phyloP scores from a whole-genome alignment of 164 flowering plant species.

The Liquidambar formosana region DNA sequence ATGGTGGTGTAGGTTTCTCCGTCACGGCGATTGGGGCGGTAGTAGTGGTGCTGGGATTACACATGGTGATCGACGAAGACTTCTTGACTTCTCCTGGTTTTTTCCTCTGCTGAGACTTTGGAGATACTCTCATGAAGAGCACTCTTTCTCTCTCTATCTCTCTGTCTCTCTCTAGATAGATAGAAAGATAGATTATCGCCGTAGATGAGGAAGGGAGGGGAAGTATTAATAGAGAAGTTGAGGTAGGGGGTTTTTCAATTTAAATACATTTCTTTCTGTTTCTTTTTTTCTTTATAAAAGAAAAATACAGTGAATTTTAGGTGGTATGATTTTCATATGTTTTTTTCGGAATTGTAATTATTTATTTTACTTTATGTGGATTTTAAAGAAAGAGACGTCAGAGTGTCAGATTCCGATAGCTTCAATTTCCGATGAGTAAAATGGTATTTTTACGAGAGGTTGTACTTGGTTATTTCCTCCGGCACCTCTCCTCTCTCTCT shows the following conservation, averaged over 20 bases:
- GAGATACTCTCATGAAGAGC: slow-evolving; percentile 25
- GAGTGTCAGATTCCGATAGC: slow-evolving; percentile 15
- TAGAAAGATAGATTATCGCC: slow-evolving; percentile 4
- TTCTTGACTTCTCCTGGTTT: neutral
- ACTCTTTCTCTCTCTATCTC: neutral
- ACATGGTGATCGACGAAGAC: slow-evolving; percentile 29
- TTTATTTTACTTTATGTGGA: neutral
- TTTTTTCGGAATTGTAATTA: neutral
- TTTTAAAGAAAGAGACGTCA: slow-evolving; percentile 19
- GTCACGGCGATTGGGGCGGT: neutral
- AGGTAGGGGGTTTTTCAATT: slow-evolving; percentile 4
- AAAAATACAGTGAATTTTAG: neutral
- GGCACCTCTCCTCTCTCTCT: no score
- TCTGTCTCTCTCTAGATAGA: neutral
- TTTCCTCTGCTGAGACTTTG: slow-evolving; percentile 1
- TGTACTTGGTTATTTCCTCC: neutral
- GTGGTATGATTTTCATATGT: neutral
- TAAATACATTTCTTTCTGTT: neutral
- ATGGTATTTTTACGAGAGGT: slow-evolving; percentile 9
- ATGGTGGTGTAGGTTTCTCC: slow-evolving; percentile 16
- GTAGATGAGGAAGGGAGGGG: neutral
- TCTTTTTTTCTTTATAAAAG: no score
- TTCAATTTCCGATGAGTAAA: slow-evolving; percentile 23
- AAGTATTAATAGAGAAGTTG: slow-evolving; percentile 22
- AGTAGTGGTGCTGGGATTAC: slow-evolving; percentile 30